phyloP scores from a whole-genome alignment of 2,329 filamentous ascomycete species.

The Neoarthrinium moseri region DNA sequence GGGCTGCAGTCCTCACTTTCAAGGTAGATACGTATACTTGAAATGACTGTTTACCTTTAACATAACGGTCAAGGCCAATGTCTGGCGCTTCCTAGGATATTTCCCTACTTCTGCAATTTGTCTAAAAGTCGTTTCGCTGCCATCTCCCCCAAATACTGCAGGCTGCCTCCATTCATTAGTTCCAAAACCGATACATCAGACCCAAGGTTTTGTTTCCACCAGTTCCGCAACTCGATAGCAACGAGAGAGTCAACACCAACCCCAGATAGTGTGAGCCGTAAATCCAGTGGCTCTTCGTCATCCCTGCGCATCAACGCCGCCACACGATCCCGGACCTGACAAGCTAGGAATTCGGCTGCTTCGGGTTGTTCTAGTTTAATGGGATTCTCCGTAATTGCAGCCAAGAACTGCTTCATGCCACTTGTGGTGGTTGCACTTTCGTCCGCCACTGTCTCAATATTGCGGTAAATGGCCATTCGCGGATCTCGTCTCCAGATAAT shows the following conservation, averaged over 20 bases:
- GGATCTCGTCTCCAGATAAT: neutral
- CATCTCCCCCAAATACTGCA: too few relatives aligned
- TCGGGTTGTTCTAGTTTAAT: neutral
- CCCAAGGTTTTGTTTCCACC: slow-evolving; percentile 13
- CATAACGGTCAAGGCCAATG: too few relatives aligned
- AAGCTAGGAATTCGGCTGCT: neutral
- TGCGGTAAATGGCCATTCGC: neutral
- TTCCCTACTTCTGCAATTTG: too few relatives aligned
- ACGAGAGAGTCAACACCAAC: slow-evolving; percentile 8
- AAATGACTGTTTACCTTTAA: too few relatives aligned
- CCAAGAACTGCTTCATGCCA: neutral
- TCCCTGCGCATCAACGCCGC: neutral
- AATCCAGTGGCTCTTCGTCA: neutral
- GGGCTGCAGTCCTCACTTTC: too few relatives aligned
- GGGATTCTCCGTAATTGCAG: neutral
- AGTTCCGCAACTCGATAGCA: slow-evolving; percentile 10
- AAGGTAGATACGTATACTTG: too few relatives aligned
- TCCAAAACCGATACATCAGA: slow-evolving; percentile 1
- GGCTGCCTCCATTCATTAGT: too few relatives aligned
- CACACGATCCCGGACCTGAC: neutral
- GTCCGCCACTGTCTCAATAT: neutral
- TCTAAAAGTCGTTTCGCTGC: too few relatives aligned
- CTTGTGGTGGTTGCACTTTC: neutral
- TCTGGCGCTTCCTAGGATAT: too few relatives aligned
- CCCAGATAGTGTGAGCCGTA: neutral